phyloP scores from a whole-genome alignment of 208 protist genomes.

The Trypanosomatidae sp. region DNA sequence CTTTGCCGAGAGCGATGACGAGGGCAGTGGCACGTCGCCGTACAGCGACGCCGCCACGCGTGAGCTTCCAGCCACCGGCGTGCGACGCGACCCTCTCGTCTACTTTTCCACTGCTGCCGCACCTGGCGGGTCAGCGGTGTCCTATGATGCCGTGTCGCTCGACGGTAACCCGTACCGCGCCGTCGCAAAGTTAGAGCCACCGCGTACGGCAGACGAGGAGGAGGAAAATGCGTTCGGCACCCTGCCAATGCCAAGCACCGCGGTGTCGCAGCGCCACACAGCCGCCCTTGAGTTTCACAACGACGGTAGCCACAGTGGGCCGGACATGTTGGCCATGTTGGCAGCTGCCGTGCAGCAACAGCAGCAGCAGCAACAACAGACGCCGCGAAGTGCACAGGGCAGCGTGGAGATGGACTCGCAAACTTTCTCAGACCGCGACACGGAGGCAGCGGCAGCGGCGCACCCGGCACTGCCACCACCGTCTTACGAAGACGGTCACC shows the following conservation, averaged over 20 bases:
- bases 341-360: slow-evolving; percentile 27
- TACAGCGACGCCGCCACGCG: slow-evolving; percentile 4
- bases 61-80: slow-evolving; percentile 4
- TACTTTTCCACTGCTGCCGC: slow-evolving; percentile 25
- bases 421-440: slow-evolving; percentile 11
- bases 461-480: slow-evolving; percentile 2
- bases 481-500: slow-evolving; percentile 9
- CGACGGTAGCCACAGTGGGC: slow-evolving; percentile 8
- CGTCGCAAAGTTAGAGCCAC: too few species aligned
- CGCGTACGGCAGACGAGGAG: not conserved
- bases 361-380: too few species aligned
- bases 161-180: not conserved
- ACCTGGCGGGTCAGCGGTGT: too few species aligned
- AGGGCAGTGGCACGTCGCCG: slow-evolving; percentile 18
- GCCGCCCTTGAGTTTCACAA: slow-evolving; percentile 9
- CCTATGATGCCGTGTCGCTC: not conserved
- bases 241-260: not conserved
- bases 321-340: slow-evolving; percentile 26
- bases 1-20: slow-evolving; percentile 50
- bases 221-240: not conserved
- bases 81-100: slow-evolving; percentile 20
- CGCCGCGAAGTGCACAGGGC: not conserved
- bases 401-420: slow-evolving; percentile 8
- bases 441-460: not conserved
- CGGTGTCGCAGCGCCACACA: not conserved